Base-by-base conservation (phyloP, 2,329 filamentous ascomycete species). In the Penicillium sp. region DNA sequence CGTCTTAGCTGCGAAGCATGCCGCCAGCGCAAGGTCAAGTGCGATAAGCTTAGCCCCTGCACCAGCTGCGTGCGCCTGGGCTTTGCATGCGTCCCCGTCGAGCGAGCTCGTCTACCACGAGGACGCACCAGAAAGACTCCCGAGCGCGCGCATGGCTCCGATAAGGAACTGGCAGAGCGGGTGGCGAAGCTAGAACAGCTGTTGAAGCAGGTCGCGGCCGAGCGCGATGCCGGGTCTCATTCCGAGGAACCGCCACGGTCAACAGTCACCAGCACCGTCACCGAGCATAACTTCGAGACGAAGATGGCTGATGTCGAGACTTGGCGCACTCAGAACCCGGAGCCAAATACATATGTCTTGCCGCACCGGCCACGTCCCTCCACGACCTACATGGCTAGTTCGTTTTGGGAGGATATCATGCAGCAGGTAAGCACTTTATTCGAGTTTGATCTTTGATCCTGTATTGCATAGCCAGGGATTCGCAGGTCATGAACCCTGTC, bases 11-110 rank as follows among this genome's bases (percentile, higher is more conserved):
- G 75, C 35, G 72, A 75, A 57, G 64, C 67, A 28, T 76, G 72
- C 59, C 72, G 67, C 28, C 69, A 70, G 55, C 75, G 74, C 49
- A 76, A 76, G 54, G 72, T 75, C 10, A 75, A 70, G 62, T 77
- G 73, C 49, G 73, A 76, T 62, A 76, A 76, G 58, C 65, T 70
- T 12, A 67, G 66, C 50, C 74, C 74, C 1, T 76, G 74, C 45
- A 69, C 70, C 10, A 76, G 72, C 54, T 77, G 73, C 45, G 60
- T 66, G 40, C 63, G 70, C 12, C 60, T 69, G 2, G 68, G 71
- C 3, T 61, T 67, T 26, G 60, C 64, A 2, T 75, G 73, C 45
- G 65, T 73, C 19, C 70, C 74, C 5, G 72, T 76, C 12, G 69
- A 76, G 56, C 66, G 75, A 22, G 68, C 72, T 2, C 72, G 74